Percentiles rank a stretch among this genome's conserved stretches.
These are phyloP conservation scores for Kwoniella europaea DNA, from an alignment of 768 basidiomycete genomes.

Conservation along the genomic window DNA sequence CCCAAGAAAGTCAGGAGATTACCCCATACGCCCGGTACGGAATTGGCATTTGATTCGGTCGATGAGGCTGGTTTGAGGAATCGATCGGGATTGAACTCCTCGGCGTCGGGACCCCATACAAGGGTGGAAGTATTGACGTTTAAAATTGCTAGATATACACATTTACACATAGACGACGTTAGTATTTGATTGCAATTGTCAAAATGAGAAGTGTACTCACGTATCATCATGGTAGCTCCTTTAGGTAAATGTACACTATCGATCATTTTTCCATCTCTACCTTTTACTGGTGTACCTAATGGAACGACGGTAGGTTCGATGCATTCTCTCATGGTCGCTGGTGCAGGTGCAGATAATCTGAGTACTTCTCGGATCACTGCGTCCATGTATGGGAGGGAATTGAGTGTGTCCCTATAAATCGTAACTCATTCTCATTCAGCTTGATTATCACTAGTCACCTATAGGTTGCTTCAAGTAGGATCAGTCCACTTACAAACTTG, in stretches of 20 bases:
- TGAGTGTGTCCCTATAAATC: slow-evolving; percentile 15
- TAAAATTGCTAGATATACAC: slow-evolving; percentile 48
- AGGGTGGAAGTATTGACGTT: slow-evolving; percentile 48
- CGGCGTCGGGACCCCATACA: slow-evolving; percentile 55
- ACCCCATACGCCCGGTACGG: slow-evolving; percentile 56
- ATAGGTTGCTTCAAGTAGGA: not conserved
- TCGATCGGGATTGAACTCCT: slow-evolving; percentile 50
- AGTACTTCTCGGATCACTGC: slow-evolving; percentile 63
- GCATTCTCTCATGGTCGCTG: slow-evolving; percentile 45
- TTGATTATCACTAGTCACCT: no score
- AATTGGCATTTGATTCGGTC: slow-evolving; percentile 20
- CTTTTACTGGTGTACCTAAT: slow-evolving; percentile 48
- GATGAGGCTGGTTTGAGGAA: slow-evolving; percentile 34
- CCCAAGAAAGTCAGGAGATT: slow-evolving; percentile 57
- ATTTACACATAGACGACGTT: not conserved
- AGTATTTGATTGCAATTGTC: no score
- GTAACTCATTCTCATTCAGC: no score
- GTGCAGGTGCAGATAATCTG: slow-evolving; percentile 55
- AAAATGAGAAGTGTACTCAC: slow-evolving; percentile 21
- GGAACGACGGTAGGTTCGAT: slow-evolving; percentile 41
- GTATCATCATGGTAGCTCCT: slow-evolving; percentile 51
- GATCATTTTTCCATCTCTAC: slow-evolving; percentile 52
- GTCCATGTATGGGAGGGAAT: slow-evolving; percentile 14
- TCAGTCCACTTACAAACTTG: slow-evolving; percentile 45
- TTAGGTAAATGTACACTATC: slow-evolving; percentile 48